phyloP scores from a whole-genome alignment of 495 filamentous ascomycete species.

The Hypomontagnella submonticulosa region DNA sequence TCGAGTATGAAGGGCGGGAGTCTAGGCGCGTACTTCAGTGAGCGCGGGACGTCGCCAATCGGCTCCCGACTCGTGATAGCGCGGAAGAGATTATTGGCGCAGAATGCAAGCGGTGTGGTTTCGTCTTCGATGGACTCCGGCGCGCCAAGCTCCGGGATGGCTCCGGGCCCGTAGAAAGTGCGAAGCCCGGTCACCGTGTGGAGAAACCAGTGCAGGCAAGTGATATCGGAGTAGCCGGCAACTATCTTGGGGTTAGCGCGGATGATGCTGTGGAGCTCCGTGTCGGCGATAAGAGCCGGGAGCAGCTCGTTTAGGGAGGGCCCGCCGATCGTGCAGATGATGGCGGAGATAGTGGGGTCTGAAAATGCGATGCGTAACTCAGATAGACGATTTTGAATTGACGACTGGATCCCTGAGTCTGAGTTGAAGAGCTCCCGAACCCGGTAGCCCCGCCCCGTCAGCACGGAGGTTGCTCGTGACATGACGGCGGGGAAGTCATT shows the following conservation, averaged over 20 bases:
- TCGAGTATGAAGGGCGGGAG: slow-evolving; percentile 2
- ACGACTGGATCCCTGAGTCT: slow-evolving; percentile 32
- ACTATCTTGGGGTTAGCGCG: slow-evolving; percentile 50
- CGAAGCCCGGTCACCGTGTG: slow-evolving; percentile 45
- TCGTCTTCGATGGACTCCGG: slow-evolving; percentile 31
- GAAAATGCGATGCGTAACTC: slow-evolving; percentile 45
- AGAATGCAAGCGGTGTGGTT: slow-evolving; percentile 31
- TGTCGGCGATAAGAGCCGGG: slow-evolving; percentile 44
- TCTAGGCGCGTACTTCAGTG: slow-evolving; percentile 14
- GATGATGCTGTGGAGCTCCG: slow-evolving; percentile 39
- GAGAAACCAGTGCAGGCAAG: slow-evolving; percentile 50
- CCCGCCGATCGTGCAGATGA: slow-evolving; percentile 50
- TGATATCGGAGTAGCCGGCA: slow-evolving; percentile 52
- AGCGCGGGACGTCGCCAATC: slow-evolving; percentile 34
- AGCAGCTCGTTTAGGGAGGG: slow-evolving; percentile 45
- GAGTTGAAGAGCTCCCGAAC: slow-evolving; percentile 38
- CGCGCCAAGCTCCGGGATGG: slow-evolving; percentile 46
- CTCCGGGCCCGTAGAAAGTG: slow-evolving; percentile 52
- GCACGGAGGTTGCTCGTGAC: slow-evolving; percentile 36
- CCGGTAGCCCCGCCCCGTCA: slow-evolving; percentile 32
- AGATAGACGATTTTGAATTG: slow-evolving; percentile 33
- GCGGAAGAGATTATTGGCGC: slow-evolving; percentile 24
- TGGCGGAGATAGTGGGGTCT: slow-evolving; percentile 42
- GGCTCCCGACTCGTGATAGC: slow-evolving; percentile 19
- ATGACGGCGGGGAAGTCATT: slow-evolving; percentile 23